Percentiles rank a stretch among this genome's conserved stretches.
Conservation (phyloP, 805 yeast genomes). For the Candida ulmi region DNA sequence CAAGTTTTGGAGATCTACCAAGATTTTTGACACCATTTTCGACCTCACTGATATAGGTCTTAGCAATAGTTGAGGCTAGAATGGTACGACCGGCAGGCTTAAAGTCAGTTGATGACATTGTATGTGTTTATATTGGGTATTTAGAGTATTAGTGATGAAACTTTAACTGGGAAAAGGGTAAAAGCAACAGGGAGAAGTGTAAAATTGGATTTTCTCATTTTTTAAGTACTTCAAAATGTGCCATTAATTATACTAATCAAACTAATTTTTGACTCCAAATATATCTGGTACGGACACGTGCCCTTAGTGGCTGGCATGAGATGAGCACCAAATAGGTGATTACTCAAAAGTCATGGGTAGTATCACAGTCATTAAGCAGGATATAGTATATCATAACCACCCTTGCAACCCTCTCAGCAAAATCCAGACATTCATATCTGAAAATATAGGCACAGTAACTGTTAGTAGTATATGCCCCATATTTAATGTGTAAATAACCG, state of each 20-base stretch:
- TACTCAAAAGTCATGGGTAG: too few relatives aligned
- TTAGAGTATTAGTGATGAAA: neutral
- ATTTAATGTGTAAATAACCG: too few relatives aligned
- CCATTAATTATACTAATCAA: neutral
- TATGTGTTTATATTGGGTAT: neutral
- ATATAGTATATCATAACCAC: too few relatives aligned
- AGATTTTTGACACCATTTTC: conserved; percentile 47
- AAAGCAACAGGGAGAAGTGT: neutral
- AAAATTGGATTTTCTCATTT: neutral
- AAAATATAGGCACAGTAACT: too few relatives aligned
- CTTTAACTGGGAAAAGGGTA: neutral
- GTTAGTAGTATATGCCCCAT: too few relatives aligned
- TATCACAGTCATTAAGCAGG: too few relatives aligned
- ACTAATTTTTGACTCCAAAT: conserved; percentile 2
- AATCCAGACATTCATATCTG: too few relatives aligned
- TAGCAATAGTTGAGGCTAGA: conserved; percentile 83
- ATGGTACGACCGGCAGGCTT: conserved; percentile 65
- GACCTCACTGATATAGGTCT: conserved; percentile 72
- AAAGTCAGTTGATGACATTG: conserved; percentile 19
- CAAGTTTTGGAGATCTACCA: conserved; percentile 63
- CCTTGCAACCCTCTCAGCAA: too few relatives aligned
- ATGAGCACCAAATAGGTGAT: too few relatives aligned
- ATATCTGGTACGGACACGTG: neutral
- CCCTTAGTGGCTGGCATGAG: neutral
- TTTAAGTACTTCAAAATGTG: neutral